Evolutionary conservation across 2,329 filamentous ascomycete species (phyloP), one percentile per base, ranked within the genome.

Genomic region (Diplodia scrobiculata): DNA sequence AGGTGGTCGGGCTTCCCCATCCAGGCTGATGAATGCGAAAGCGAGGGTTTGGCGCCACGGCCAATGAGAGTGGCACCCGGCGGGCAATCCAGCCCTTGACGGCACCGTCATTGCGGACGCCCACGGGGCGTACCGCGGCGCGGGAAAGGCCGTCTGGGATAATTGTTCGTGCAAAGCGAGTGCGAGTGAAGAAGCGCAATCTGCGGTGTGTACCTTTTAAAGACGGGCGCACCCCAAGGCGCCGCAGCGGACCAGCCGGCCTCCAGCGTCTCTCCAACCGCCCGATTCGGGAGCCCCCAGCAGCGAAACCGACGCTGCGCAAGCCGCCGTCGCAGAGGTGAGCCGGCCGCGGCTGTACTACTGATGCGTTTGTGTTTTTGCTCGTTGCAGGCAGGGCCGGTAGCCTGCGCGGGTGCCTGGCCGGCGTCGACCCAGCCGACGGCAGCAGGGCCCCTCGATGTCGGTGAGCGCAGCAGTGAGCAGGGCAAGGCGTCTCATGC

Each of bases 81-180:
- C 36, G n/a, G 36, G 55, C 25, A 41, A 32, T 14, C 41, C 38
- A 60, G 55, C 55, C 55, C 55, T 47, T 41, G 55, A 60, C 55
- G 53, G 41, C 58, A 29, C 45, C 41, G 58, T 62, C 58, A 25
- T 50, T 62, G 58, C 45, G 58, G 58, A 62, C 45, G 58, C 27
- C 45, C 58, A 62, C 58, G 58, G 58, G 58, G 48, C 58, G 58
- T 62, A 62, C 58, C 58, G 58, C 58, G 58, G 58, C 58, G 58
- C 58, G 58, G 58, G 58, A 62, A 62, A 62, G 58, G 48, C 58
- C 58, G 58, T n/a, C 58, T 50, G 41, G 58, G 27, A 62, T 62
- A 27, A n/a, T 29, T 45, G 58, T 62, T 62, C 58, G 55, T 60
- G 55, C 55, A 60, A 48, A 25, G 25, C 55, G 58, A 62, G 27